Percentiles rank a stretch among this genome's conserved stretches.
Evolutionary conservation across 768 basidiomycete species (phyloP).

Genomic region (Podaxis sp.): DNA sequence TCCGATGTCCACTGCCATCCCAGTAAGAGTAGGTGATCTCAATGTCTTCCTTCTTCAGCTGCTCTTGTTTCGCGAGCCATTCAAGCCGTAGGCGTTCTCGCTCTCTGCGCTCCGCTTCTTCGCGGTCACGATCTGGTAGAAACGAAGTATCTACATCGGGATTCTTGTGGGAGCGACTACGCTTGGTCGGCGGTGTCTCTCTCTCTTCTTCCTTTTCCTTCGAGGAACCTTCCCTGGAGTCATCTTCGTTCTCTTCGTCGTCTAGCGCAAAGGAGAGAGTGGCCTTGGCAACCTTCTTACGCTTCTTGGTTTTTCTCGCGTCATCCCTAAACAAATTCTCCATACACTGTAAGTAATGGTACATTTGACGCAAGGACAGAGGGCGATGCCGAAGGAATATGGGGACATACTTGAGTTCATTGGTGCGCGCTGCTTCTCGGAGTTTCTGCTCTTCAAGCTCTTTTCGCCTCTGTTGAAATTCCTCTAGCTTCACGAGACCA

Average conservation of each 20-base stretch:
- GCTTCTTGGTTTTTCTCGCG: conserved; percentile 85
- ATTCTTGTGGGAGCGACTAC: conserved; percentile 87
- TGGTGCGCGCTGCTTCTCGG: conserved; percentile 82
- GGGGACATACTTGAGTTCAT: conserved; percentile 80
- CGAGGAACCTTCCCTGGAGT: conserved; percentile 31
- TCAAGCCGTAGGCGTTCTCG: conserved; percentile 87
- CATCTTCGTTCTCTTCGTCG: conserved; percentile 60
- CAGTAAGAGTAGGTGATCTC: conserved; percentile 97
- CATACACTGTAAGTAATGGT: conserved; percentile 68
- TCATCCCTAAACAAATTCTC: conserved; percentile 88
- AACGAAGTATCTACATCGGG: conserved; percentile 98
- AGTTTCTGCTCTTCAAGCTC: conserved; percentile 91
- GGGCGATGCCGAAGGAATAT: conserved; percentile 17
- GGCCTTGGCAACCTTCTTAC: conserved; percentile 86
- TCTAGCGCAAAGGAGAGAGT: conserved; percentile 92
- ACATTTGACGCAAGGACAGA: conserved; percentile 20
- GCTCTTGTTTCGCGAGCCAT: conserved; percentile 77
- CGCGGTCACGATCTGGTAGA: conserved; percentile 95
- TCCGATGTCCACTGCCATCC: conserved; percentile 97
- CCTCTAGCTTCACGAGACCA: conserved; percentile 88
- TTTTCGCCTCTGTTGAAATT: conserved; percentile 87
- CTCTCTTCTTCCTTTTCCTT: conserved; percentile 40
- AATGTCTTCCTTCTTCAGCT: conserved; percentile 69
- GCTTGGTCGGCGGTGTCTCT: conserved; percentile 58
- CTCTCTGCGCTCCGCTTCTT: conserved; percentile 87